phyloP scores from a whole-genome alignment of 2,329 filamentous ascomycete species.

The Colletotrichum caudatum region DNA sequence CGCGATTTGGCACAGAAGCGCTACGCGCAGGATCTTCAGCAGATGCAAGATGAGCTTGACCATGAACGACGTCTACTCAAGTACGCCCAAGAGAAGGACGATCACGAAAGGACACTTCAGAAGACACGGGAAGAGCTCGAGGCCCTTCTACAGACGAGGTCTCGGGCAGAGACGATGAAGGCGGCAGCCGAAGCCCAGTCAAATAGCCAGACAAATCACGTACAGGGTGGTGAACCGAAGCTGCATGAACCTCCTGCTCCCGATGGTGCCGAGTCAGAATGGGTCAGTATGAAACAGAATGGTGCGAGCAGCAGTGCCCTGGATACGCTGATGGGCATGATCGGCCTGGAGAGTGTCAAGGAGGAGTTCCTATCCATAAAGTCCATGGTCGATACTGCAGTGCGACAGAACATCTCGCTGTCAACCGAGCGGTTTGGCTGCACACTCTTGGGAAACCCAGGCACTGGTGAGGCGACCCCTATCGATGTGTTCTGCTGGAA shows the following conservation, averaged over 20 bases:
- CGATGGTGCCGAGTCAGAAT: constrained; percentile 62
- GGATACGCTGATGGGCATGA: constrained; percentile 76
- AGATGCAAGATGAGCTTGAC: constrained; percentile 67
- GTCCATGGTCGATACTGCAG: constrained; percentile 67
- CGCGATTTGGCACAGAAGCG: constrained; percentile 57
- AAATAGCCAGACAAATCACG: background rate
- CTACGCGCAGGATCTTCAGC: constrained; percentile 59
- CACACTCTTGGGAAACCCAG: constrained; percentile 78
- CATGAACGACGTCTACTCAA: constrained; percentile 58
- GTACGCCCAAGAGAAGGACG: constrained; percentile 57
- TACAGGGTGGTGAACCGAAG: too few species aligned
- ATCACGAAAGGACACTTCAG: constrained; percentile 57
- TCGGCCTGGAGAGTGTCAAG: constrained; percentile 79
- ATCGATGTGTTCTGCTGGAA: too few species aligned
- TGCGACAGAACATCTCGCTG: constrained; percentile 69
- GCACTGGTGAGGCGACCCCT: constrained; percentile 67
- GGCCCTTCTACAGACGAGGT: constrained; percentile 51
- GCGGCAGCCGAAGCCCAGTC: constrained; percentile 18
- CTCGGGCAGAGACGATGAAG: constrained; percentile 40
- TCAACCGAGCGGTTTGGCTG: constrained; percentile 71
- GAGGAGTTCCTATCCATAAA: constrained; percentile 72
- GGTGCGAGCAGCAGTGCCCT: constrained; percentile 64
- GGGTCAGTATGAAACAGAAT: constrained; percentile 69
- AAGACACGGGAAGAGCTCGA: constrained; percentile 62
- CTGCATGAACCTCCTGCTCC: background rate